Percentiles rank a stretch among this genome's conserved stretches.
Evolutionary conservation across 345 rosid species (phyloP).

Genomic region (Rhizophora apiculata): DNA sequence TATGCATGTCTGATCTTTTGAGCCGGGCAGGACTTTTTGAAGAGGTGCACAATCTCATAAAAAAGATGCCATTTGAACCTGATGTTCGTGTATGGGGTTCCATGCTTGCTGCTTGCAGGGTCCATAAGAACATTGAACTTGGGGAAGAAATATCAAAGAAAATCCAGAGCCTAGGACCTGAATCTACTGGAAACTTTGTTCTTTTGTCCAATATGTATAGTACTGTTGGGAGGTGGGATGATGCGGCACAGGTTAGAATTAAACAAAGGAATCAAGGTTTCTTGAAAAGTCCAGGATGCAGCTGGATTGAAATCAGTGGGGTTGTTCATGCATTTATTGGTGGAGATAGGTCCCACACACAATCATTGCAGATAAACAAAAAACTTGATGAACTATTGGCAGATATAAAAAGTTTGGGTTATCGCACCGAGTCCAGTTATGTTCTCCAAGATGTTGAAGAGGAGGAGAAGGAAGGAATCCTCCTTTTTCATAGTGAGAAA

Average conservation of each 20-base stretch:
- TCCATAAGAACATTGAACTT: constrained; percentile 48
- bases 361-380: constrained; percentile 22
- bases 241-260: constrained; percentile 43
- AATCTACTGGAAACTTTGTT: constrained; percentile 46
- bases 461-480: constrained; percentile 32
- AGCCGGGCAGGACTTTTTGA: constrained; percentile 48
- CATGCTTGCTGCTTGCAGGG: constrained; percentile 53
- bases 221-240: constrained; percentile 54
- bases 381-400: constrained; percentile 25
- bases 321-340: constrained; percentile 33
- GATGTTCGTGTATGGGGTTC: constrained; percentile 51
- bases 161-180: constrained; percentile 45
- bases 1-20: constrained; percentile 60
- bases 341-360: constrained; percentile 38
- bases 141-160: constrained; percentile 48
- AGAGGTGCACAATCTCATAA: constrained; percentile 45
- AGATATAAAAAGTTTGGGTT: constrained; percentile 34
- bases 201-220: constrained; percentile 51
- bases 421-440: constrained; percentile 24
- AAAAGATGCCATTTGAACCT: constrained; percentile 48
- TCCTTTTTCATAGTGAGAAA: constrained; percentile 32
- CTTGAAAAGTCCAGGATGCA: constrained; percentile 51
- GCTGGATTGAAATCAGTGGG: constrained; percentile 41
- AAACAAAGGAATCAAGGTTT: constrained; percentile 33
- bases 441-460: constrained; percentile 36